These are phyloP conservation scores for Stephania japonica DNA, from an alignment of 164 flowering plant species.

Conservation along the genomic window DNA sequence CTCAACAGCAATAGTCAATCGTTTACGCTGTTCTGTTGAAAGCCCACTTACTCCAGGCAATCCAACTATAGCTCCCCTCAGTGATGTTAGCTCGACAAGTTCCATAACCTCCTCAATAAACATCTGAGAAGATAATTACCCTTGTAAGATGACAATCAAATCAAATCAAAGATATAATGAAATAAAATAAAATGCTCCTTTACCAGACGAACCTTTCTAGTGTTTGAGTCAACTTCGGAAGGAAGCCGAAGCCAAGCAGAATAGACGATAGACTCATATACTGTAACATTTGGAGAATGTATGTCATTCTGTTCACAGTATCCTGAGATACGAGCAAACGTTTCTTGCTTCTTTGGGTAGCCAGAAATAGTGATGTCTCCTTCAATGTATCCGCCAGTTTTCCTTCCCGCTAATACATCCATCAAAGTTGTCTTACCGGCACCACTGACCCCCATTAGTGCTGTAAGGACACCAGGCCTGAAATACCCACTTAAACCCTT, in stretches of 20 bases:
- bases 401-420: slow-evolving; percentile 54
- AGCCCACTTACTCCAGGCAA: slow-evolving; percentile 46
- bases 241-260: slow-evolving; percentile 58
- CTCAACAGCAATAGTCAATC: slow-evolving; percentile 53
- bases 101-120: slow-evolving; percentile 53
- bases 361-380: slow-evolving; percentile 46
- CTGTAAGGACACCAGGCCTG: slow-evolving; percentile 55
- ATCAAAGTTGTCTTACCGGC: slow-evolving; percentile 57
- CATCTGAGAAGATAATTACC: slow-evolving; percentile 24
- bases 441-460: slow-evolving; percentile 62
- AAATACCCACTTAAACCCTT: slow-evolving; percentile 48
- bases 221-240: slow-evolving; percentile 31
- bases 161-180: background rate
- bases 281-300: slow-evolving; percentile 52
- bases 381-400: slow-evolving; percentile 45
- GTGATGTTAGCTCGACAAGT: slow-evolving; percentile 37
- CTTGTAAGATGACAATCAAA: background rate
- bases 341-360: slow-evolving; percentile 44
- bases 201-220: slow-evolving; percentile 32
- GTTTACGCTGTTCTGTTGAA: slow-evolving; percentile 52
- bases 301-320: slow-evolving; percentile 56
- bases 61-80: slow-evolving; percentile 39
- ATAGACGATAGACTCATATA: slow-evolving; percentile 42
- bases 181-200: background rate
- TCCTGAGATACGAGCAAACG: slow-evolving; percentile 50